Percentiles rank a stretch among this genome's conserved stretches.
Conservation (phyloP, 352 stramenopile species). For the Pythium biforme region DNA sequence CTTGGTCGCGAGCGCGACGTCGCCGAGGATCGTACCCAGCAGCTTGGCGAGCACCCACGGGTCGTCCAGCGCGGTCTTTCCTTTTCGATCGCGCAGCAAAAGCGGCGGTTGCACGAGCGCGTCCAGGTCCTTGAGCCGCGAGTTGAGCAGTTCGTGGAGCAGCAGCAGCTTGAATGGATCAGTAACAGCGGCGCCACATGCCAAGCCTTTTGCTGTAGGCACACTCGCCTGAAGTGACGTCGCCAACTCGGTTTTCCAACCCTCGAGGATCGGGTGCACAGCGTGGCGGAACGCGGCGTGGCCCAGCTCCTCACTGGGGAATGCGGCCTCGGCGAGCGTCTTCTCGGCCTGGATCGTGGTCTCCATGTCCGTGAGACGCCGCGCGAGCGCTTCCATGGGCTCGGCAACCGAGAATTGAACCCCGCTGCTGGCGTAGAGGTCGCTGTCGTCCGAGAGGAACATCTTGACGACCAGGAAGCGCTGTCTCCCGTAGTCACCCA, state of each 20-base stretch:
- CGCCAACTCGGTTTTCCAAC: slow-evolving; percentile 47
- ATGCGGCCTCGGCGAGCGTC: slow-evolving; percentile 44
- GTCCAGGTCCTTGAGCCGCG: slow-evolving; percentile 36
- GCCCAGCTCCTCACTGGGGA: slow-evolving; percentile 58
- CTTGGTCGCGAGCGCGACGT: slow-evolving; percentile 48
- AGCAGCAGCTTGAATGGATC: slow-evolving; percentile 60
- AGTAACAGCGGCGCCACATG: neutral
- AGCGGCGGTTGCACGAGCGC: slow-evolving; percentile 47
- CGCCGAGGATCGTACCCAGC: slow-evolving; percentile 38
- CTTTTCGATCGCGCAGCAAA: slow-evolving; percentile 62
- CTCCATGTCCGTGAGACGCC: slow-evolving; percentile 48
- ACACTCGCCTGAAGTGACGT: slow-evolving; percentile 20
- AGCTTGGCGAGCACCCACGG: slow-evolving; percentile 60
- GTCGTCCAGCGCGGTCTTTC: slow-evolving; percentile 49
- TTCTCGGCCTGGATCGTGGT: slow-evolving; percentile 61
- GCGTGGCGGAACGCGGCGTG: slow-evolving; percentile 63
- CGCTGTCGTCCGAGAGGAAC: slow-evolving; percentile 38
- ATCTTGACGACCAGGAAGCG: slow-evolving; percentile 63
- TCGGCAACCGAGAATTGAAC: slow-evolving; percentile 40
- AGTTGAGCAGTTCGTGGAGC: slow-evolving; percentile 50
- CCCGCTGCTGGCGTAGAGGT: slow-evolving; percentile 20
- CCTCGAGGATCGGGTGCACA: slow-evolving; percentile 50
- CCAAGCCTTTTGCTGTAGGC: slow-evolving; percentile 3
- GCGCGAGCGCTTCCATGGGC: slow-evolving; percentile 35
- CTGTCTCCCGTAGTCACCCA: slow-evolving; percentile 67